Conservation (phyloP, 495 filamentous ascomycete genomes). For the Delitschia confertaspora region DNA sequence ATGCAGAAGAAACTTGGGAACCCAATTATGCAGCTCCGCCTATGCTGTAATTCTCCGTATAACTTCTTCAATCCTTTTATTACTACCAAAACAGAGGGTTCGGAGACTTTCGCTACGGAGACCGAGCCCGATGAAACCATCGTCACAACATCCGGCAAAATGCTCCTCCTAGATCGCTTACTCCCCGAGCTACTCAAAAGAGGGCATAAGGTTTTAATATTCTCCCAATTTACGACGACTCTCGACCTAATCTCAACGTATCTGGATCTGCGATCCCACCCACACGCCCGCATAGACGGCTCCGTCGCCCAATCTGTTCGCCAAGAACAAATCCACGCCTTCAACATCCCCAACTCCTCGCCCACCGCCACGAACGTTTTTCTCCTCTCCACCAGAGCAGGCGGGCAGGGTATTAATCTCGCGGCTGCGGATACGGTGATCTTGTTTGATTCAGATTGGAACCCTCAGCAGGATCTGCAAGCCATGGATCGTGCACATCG, state of each 20-base stretch:
- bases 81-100: slow-evolving; percentile 34
- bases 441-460: slow-evolving; percentile 83
- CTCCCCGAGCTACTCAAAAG: slow-evolving; percentile 64
- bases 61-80: slow-evolving; percentile 91
- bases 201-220: slow-evolving; percentile 87
- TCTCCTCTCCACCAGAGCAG: slow-evolving; percentile 79
- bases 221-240: slow-evolving; percentile 92
- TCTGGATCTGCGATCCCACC: slow-evolving; percentile 63
- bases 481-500: slow-evolving; percentile 91
- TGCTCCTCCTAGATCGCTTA: slow-evolving; percentile 84
- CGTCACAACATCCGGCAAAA: slow-evolving; percentile 82
- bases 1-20: slow-evolving; percentile 91
- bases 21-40: slow-evolving; percentile 82
- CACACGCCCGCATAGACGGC: slow-evolving; percentile 85
- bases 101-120: slow-evolving; percentile 36
- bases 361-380: slow-evolving; percentile 65
- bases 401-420: slow-evolving; percentile 90
- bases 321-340: slow-evolving; percentile 71
- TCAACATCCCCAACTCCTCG: slow-evolving; percentile 50
- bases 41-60: slow-evolving; percentile 87
- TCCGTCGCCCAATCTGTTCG: slow-evolving; percentile 72
- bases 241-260: slow-evolving; percentile 88
- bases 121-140: slow-evolving; percentile 58
- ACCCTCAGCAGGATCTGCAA: slow-evolving; percentile 93
- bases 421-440: slow-evolving; percentile 64